Evolutionary conservation across 2,329 filamentous ascomycete species (phyloP), one percentile per base, ranked within the genome.

Genomic region (Pseudogymnoascus sp.): DNA sequence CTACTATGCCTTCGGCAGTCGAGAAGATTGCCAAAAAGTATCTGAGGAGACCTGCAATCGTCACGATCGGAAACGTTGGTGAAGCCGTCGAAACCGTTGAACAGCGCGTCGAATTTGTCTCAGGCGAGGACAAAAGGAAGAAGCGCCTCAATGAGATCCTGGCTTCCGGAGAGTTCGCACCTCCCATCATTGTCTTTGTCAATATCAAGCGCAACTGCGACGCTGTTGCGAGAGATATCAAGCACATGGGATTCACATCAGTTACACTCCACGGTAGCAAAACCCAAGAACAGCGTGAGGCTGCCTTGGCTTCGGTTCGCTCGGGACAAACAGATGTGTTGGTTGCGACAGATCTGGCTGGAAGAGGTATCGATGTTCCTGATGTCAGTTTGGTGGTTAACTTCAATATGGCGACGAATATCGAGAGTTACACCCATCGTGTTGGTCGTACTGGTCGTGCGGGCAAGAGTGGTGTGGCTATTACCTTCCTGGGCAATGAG

Each of bases 191-290:
- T 70, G 93, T 99, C 67, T 99, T 99, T 75, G 95, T 99, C 84
- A 99, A 99, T 77, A 97, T 97, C 86, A 97, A 97, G 79, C 90
- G 93, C 70, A 97, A 97, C 79, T 97, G 93, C 79, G 95, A 99
- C 75, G 90, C 91, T 64, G 89, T 99, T 59, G 93, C 93, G 2
- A 85, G 91, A 65, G 93, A 97, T 73, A 95, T 99, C 80, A 95
- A 96, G 73, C 84, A 89, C 61, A 95, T 95, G 87, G 95, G 95
- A 69, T 95, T 92, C 82, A 90, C 86, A 18, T 86, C 89, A 6
- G 93, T 96, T 70, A 97, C 93, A 0, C 79, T 99, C 34, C 95
- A 99, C 78, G 93, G 95, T 66, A 91, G 87, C 79, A 99, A 99
- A 77, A 96, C 93, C 0, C 95, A 99, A 77, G 95, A 97, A 65